Evolutionary conservation across 164 flowering plant genomes (phyloP), one percentile per base, ranked within the genome.

Genomic region (Pachysandra terminalis): DNA sequence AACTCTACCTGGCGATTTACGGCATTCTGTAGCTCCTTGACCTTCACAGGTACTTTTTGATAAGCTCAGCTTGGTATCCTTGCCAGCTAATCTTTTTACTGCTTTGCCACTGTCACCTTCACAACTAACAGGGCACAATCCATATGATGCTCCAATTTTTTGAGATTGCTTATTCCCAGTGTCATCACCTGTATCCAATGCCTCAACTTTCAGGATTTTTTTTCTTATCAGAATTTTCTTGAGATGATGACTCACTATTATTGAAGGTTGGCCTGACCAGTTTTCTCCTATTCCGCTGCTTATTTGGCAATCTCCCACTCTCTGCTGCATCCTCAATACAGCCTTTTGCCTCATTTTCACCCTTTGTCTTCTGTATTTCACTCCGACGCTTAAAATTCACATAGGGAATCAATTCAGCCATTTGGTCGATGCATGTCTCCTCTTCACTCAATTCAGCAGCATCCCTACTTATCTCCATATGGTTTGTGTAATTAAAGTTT

Each of bases 361-460:
- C 37, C 51, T 23, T 45, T 19, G 15, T 27, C 55, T 80, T 83
- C 61, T 66, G 72, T 12, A 49, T 16, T 68, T 78, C 68, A 65
- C 88, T 85, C 23, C 87, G 80, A 8, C 89, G 85, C 70, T 80
- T 82, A 64, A 85, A 85, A 71, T 82, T 75, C 65, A 82, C 59
- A 35, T 66, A 22, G 12, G 79, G 70, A 28, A 49, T 77, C 56
- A 45, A 76, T 63, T 54, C 73, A 9, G 19, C 68, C 15, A 22
- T 35, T 56, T 56, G 53, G 14, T 51, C 52, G 3, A 0, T 26
- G 58, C 41, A 17, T 21, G 45, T 9, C 16, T 59, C 58, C 14
- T 74, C 77, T 19, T 73, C 74, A 41, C 3, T 23, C 15, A 19
- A 60, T 32, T 27, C 14, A 64, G 21, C 52, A 60, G 5, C 53